Conservation (phyloP, 495 filamentous ascomycete genomes). For the Usnea hakonensis region DNA sequence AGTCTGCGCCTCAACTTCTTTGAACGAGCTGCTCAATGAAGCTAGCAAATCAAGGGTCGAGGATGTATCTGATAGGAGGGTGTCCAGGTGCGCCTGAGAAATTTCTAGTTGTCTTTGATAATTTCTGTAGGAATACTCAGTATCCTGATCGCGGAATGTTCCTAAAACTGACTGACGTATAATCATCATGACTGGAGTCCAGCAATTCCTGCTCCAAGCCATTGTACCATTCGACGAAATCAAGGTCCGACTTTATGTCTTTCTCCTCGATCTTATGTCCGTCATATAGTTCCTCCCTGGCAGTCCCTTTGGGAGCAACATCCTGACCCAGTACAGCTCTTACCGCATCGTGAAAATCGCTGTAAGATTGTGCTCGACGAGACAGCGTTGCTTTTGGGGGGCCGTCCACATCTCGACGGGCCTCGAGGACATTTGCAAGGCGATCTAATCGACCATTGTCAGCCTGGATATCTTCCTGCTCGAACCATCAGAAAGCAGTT, state of each 20-base stretch:
- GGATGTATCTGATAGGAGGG: constrained; percentile 68
- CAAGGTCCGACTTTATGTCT: constrained; percentile 43
- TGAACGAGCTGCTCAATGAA: constrained; percentile 72
- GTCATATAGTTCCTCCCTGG: constrained; percentile 21
- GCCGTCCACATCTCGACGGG: constrained; percentile 28
- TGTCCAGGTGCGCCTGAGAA: constrained; percentile 69
- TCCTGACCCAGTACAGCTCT: constrained; percentile 47
- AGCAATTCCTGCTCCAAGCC: constrained; percentile 58
- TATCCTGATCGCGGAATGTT: background rate
- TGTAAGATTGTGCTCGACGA: constrained; percentile 66
- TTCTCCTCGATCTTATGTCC: constrained; percentile 30
- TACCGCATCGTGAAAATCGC: constrained; percentile 62
- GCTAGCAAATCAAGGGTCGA: constrained; percentile 65
- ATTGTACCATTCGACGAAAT: constrained; percentile 57
- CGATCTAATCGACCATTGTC: constrained; percentile 37
- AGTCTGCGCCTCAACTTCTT: constrained; percentile 79
- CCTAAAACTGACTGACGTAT: constrained; percentile 53
- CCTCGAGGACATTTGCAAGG: constrained; percentile 14
- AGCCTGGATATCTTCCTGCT: constrained; percentile 36
- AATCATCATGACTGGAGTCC: constrained; percentile 76
- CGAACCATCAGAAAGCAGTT: constrained; percentile 32
- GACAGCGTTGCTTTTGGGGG: constrained; percentile 56
- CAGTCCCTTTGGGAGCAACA: constrained; percentile 20
- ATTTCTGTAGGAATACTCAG: constrained; percentile 41
- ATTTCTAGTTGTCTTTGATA: constrained; percentile 73